phyloP scores from a whole-genome alignment of 345 rosid species.

The Erucastrum elatum region DNA sequence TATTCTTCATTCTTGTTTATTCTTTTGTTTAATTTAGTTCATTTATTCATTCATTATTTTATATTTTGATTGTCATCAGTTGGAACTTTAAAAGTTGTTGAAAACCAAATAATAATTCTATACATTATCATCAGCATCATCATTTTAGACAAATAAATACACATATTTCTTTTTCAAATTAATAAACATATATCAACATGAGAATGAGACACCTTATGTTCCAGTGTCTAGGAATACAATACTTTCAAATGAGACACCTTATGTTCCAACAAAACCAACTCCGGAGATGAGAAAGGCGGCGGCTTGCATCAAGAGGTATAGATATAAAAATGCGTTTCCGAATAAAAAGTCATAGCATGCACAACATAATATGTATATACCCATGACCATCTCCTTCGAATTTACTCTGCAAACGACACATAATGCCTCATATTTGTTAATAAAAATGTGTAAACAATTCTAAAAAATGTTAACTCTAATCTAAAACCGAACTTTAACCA shows the following conservation, averaged over 20 bases:
- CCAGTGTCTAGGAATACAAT: neutral
- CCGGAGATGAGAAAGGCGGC: slow-evolving; percentile 25
- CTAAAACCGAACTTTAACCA: neutral
- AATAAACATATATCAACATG: neutral
- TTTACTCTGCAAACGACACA: slow-evolving; percentile 27
- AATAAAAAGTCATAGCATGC: slow-evolving; percentile 18
- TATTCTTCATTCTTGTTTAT: neutral
- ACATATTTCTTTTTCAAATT: neutral
- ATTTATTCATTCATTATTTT: neutral
- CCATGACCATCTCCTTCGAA: slow-evolving; percentile 29
- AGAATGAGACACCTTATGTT: too few species aligned
- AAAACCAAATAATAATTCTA: neutral
- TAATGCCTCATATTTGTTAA: neutral
- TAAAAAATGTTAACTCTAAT: neutral
- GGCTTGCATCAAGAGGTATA: slow-evolving; percentile 27
- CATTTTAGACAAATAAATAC: neutral
- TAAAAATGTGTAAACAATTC: neutral
- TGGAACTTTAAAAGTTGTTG: neutral
- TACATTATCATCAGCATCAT: neutral
- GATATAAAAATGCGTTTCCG: slow-evolving; percentile 17
- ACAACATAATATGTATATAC: slow-evolving; percentile 20
- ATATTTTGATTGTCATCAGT: neutral
- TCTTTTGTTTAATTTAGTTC: neutral
- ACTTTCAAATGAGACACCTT: neutral
- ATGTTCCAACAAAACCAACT: slow-evolving; percentile 30